Conservation (phyloP, 305 asterid genomes). For the Fraxinus latifolia region DNA sequence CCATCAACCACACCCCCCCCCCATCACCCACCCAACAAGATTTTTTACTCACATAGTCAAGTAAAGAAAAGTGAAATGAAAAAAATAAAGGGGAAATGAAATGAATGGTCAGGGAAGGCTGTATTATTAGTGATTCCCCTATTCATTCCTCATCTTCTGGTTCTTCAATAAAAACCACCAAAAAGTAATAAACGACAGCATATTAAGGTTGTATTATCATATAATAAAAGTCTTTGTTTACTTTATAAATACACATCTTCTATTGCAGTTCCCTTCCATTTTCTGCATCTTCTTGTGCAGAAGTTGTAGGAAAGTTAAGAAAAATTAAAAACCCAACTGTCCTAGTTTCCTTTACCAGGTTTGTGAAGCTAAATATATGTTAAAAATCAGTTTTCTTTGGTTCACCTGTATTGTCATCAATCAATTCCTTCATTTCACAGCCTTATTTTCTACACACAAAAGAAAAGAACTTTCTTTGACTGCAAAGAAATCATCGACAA, state of each 20-base stretch:
- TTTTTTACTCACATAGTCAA: neutral
- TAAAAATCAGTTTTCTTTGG: neutral
- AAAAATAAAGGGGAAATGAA: neutral
- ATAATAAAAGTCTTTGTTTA: neutral
- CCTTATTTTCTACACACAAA: neutral
- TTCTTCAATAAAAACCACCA: slow-evolving; percentile 29
- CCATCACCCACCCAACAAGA: slow-evolving; percentile 17
- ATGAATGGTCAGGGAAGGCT: slow-evolving; percentile 21
- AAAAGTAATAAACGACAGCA: slow-evolving; percentile 20
- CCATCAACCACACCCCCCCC: slow-evolving; percentile 1
- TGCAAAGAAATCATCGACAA: neutral
- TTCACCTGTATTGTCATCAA: slow-evolving; percentile 6
- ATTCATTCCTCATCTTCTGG: slow-evolving; percentile 20
- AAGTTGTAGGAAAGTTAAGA: slow-evolving; percentile 24
- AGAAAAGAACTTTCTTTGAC: neutral
- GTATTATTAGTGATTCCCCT: slow-evolving; percentile 22
- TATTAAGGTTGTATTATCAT: slow-evolving; percentile 16
- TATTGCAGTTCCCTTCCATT: slow-evolving; percentile 40
- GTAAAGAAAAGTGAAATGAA: neutral
- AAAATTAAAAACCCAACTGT: slow-evolving; percentile 22
- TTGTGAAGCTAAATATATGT: slow-evolving; percentile 16
- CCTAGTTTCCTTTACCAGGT: slow-evolving; percentile 33
- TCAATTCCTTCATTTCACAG: slow-evolving; percentile 3
- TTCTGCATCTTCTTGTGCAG: slow-evolving; percentile 39
- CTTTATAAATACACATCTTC: slow-evolving; percentile 38